Evolutionary conservation across 2,329 filamentous ascomycete genomes (phyloP), one percentile per base, ranked within the genome.

Genomic region (Aureobasidium namibiae): DNA sequence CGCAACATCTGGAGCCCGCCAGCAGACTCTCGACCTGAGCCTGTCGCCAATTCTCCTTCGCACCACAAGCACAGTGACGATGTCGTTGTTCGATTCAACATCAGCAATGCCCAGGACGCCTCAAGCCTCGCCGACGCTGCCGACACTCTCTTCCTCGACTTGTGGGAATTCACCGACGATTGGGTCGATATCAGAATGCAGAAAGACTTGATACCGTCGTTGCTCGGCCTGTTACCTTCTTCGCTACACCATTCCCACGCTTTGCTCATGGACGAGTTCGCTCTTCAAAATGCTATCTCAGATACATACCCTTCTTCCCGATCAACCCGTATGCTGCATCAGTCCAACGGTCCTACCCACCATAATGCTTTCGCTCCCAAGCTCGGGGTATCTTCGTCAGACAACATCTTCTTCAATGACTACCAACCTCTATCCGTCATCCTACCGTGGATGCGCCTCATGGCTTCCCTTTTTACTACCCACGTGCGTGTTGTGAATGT

Each of bases 401-500:
- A 86, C 60, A 90, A 91, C 68, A 78, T 95, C 39, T 97, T 96
- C 76, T 97, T 99, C 75, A 82, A 84, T 54, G 85, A 96, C 68
- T 99, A 96, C 72, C 94, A 96, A 68, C 90, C 92, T 1, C 78
- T 95, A 23, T 85, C 88, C 3, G 91, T 90, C 46, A 88, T 95
- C 60, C 76, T 82, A n/a, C 89, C 88, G 36, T 99, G 94, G 94
- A 92, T 97, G 87, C 85, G 85, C 50, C 81, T 96, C 39, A 81
- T 96, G 65, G 84, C 90, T 45, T 92, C 90, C 59, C 91, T 97
- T 82, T 97, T 96, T 70, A 87, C 90, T 0, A 86, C 85, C 0
- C 86, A 91, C 65, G 88, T 92, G 42, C 79, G 83, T 56, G 81
- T 87, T 64, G 83, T 88, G 63, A 88, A 76, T 60, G 84, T 97